Evolutionary conservation across 305 asterid species (phyloP).

Genomic region (Ruellia speciosa): DNA sequence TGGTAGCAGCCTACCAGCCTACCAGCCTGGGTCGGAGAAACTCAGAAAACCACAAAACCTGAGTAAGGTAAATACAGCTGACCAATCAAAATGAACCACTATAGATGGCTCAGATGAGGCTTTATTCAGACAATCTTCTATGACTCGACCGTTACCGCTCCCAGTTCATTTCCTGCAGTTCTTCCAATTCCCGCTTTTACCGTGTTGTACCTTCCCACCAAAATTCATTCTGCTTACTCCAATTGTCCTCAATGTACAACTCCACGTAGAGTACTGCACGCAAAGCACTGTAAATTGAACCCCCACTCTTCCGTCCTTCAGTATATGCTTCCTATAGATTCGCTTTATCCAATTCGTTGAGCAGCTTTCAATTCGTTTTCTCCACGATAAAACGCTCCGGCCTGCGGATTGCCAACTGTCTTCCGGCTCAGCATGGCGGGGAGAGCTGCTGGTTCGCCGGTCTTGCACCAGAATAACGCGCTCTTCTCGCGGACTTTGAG

Average conservation of each 20-base stretch:
- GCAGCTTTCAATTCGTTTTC: not conserved
- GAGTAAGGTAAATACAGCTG: not conserved
- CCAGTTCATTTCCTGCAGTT: not conserved
- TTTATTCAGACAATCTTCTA: too few relatives aligned
- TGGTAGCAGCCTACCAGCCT: too few relatives aligned
- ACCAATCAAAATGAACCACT: not conserved
- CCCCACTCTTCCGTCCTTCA: not conserved
- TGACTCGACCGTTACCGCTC: not conserved
- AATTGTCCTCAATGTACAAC: not conserved
- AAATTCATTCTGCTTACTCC: not conserved
- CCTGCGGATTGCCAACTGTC: not conserved
- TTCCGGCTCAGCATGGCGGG: constrained; percentile 41
- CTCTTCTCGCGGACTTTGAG: constrained; percentile 32
- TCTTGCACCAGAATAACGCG: constrained; percentile 35
- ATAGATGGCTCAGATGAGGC: not conserved
- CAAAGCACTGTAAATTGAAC: not conserved
- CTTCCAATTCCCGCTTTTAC: not conserved
- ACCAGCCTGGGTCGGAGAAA: too few relatives aligned
- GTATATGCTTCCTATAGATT: not conserved
- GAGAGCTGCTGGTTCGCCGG: constrained; percentile 28
- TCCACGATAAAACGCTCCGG: not conserved
- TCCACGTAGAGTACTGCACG: not conserved
- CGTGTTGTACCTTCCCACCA: not conserved
- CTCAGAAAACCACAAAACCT: not conserved
- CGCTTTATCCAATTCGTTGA: not conserved